These are phyloP conservation scores for Lactuca saligna DNA, from an alignment of 129 eudicot species.

Conservation along the genomic window DNA sequence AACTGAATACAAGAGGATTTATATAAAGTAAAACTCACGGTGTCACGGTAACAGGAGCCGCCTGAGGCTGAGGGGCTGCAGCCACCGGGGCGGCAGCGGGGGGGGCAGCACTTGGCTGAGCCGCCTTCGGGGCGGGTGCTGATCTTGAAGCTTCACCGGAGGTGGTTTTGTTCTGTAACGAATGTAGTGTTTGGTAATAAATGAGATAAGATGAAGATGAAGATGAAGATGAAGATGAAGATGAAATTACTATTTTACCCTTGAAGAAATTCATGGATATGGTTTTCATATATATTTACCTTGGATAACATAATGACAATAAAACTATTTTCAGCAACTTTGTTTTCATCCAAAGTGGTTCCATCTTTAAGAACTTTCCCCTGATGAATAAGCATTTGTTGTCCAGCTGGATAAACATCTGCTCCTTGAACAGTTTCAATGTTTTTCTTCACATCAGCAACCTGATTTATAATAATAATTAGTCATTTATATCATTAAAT, in stretches of 20 bases:
- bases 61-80: constrained; percentile 21
- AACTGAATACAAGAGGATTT: no score
- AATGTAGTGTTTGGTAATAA: no score
- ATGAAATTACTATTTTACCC: no score
- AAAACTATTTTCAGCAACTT: constrained; percentile 69
- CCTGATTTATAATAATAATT: constrained; percentile 34
- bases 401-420: constrained; percentile 66
- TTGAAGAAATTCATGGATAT: neutral
- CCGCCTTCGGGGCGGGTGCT: neutral
- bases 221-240: no score
- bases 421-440: constrained; percentile 74
- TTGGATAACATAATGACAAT: constrained; percentile 75
- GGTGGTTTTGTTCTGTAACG: constrained; percentile 54
- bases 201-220: neutral
- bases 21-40: neutral
- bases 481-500: no score
- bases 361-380: constrained; percentile 93
- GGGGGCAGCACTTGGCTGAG: neutral
- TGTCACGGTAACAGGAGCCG: constrained; percentile 38
- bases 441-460: constrained; percentile 73
- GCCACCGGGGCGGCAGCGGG: constrained; percentile 20
- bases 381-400: constrained; percentile 75
- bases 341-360: constrained; percentile 74
- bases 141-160: constrained; percentile 34
- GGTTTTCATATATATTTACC: no score